Evolutionary conservation across 2,329 filamentous ascomycete species (phyloP).

Genomic region (Colletotrichum tamarilloi): DNA sequence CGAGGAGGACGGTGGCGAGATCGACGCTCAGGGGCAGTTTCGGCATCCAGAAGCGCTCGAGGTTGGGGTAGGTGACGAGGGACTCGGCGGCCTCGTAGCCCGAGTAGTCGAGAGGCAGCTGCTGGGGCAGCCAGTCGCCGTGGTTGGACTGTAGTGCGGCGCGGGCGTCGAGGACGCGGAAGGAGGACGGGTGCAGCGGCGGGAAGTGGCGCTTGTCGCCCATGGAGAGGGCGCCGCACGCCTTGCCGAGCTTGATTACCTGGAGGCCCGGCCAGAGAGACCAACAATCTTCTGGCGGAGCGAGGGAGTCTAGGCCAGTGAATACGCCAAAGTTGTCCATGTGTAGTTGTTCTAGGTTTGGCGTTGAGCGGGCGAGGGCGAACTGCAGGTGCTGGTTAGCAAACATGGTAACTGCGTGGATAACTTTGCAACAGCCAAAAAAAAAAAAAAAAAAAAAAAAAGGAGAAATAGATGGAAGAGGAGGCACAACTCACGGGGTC

Average conservation of each 20-base stretch:
- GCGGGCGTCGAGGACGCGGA: constrained; percentile 41
- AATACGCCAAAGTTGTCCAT: constrained; percentile 32
- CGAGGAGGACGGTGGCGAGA: constrained; percentile 37
- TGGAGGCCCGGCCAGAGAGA: constrained; percentile 45
- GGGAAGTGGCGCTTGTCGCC: constrained; percentile 34
- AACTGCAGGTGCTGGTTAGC: constrained; percentile 7
- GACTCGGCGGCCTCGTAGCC: constrained; percentile 16
- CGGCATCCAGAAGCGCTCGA: constrained; percentile 36
- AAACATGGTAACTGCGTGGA: neutral
- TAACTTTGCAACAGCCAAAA: no score
- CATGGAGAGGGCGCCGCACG: constrained; percentile 34
- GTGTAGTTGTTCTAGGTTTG: constrained; percentile 30
- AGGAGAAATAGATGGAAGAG: no score
- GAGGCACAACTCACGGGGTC: constrained; percentile 10
- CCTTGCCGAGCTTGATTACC: constrained; percentile 41
- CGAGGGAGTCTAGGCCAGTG: constrained; percentile 28
- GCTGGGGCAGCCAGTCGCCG: constrained; percentile 41
- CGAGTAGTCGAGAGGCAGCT: constrained; percentile 36
- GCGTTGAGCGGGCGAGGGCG: constrained; percentile 27
- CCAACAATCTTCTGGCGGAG: constrained; percentile 31
- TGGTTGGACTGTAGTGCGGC: constrained; percentile 45
- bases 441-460: no score
- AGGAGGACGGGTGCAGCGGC: constrained; percentile 36
- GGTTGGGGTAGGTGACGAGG: constrained; percentile 31
- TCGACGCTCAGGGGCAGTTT: constrained; percentile 30